phyloP scores from a whole-genome alignment of 257 asterid genomes.

The Nyctanthes arbortristis region DNA sequence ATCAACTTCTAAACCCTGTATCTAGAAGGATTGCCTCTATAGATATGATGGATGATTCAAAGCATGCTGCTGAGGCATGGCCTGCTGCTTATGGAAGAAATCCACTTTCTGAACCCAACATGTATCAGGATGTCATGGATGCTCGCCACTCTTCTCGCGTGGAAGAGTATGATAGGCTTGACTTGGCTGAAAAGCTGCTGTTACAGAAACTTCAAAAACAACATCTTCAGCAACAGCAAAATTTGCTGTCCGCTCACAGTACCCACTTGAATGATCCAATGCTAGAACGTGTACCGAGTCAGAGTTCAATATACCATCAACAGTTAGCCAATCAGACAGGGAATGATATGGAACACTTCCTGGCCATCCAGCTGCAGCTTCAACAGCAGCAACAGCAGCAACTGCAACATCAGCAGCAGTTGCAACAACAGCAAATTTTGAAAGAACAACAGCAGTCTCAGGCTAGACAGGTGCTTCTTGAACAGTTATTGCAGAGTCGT shows the following conservation, averaged over 20 bases:
- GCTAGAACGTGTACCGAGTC: conserved; percentile 49
- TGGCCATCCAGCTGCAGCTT: conserved; percentile 73
- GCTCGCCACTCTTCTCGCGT: conserved; percentile 46
- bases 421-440: conserved; percentile 62
- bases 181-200: conserved; percentile 60
- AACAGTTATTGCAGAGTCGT: conserved; percentile 77
- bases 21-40: conserved; percentile 50
- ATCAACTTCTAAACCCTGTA: conserved; percentile 42
- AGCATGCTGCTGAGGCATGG: conserved; percentile 56
- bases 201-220: conserved; percentile 57
- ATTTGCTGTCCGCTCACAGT: conserved; percentile 52
- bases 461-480: conserved; percentile 67
- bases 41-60: conserved; percentile 44
- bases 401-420: conserved; percentile 60
- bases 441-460: conserved; percentile 89
- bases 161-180: conserved; percentile 54
- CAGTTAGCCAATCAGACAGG: conserved; percentile 56
- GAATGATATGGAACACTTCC: conserved; percentile 63
- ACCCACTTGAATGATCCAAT: conserved; percentile 54
- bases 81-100: conserved; percentile 51
- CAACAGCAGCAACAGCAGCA: conserved; percentile 79
- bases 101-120: conserved; percentile 48
- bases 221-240: conserved; percentile 57
- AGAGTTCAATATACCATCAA: conserved; percentile 61
- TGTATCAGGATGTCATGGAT: conserved; percentile 56